A percentile compares a stretch with the other conserved stretches of the same genome.
phyloP scores from a whole-genome alignment of 306 rosid species.

The Mimosa pudica region DNA sequence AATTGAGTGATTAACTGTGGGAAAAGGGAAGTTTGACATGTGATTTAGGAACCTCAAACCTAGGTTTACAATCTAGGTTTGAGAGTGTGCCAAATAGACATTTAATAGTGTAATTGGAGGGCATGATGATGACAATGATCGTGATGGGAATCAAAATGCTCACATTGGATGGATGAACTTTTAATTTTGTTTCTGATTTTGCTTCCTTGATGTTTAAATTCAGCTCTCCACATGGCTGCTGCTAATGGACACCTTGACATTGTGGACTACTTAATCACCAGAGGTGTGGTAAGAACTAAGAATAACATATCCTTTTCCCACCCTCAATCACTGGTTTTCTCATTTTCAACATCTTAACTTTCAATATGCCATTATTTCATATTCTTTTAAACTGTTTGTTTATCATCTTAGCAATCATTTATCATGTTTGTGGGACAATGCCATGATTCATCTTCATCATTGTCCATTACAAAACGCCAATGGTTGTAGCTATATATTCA shows the following conservation, averaged over 20 bases:
- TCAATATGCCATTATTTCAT: not conserved
- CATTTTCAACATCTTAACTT: not conserved
- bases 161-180: not conserved
- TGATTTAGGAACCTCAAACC: no score
- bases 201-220: conserved; percentile 26
- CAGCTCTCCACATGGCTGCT: conserved; percentile 96
- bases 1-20: no score
- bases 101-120: not conserved
- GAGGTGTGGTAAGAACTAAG: conserved; percentile 73
- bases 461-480: not conserved
- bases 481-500: not conserved
- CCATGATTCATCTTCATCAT: not conserved
- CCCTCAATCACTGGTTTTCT: not conserved
- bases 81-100: no score
- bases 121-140: not conserved
- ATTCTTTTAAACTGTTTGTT: not conserved
- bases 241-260: conserved; percentile 83
- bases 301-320: no score
- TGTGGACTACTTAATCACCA: conserved; percentile 68
- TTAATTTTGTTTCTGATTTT: conserved; percentile 29
- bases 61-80: no score
- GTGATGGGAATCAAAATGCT: not conserved
- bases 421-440: not conserved
- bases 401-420: not conserved
- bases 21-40: no score